Conservation (phyloP, 768 basidiomycete genomes). For the Serendipita indica region DNA sequence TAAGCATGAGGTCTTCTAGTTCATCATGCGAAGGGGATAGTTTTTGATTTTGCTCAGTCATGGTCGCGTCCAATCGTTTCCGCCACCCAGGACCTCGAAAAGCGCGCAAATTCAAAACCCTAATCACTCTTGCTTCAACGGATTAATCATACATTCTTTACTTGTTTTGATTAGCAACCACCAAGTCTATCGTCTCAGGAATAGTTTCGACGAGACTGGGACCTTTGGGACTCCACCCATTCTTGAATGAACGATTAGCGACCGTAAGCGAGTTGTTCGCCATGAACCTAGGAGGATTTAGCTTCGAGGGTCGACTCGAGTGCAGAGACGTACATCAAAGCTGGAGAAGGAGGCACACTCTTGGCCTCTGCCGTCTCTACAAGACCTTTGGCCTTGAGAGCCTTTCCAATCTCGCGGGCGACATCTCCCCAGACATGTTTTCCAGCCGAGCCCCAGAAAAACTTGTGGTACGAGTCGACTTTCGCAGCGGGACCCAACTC, state of each 20-base stretch:
- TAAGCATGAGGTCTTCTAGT: constrained; percentile 57
- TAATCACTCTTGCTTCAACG: too few relatives aligned
- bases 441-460: constrained; percentile 18
- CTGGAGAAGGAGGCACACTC: constrained; percentile 11
- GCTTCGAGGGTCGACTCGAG: background rate
- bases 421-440: constrained; percentile 18
- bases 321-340: constrained; percentile 8
- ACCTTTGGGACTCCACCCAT: constrained; percentile 15
- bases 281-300: constrained; percentile 2
- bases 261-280: constrained; percentile 17
- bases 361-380: constrained; percentile 13
- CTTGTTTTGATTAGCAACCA: background rate
- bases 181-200: background rate
- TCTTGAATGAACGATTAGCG: constrained; percentile 15
- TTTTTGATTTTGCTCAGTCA: background rate
- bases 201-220: constrained; percentile 12
- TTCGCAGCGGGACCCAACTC: constrained; percentile 11
- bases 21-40: constrained; percentile 22
- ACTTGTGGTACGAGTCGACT: constrained; percentile 16
- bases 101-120: too few relatives aligned
- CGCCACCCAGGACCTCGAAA: too few relatives aligned
- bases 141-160: too few relatives aligned
- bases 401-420: constrained; percentile 13
- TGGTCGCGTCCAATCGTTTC: too few relatives aligned
- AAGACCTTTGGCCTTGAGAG: constrained; percentile 13